These are phyloP conservation scores for Sclerospora graminicola DNA, from an alignment of 352 stramenopile species.

Conservation along the genomic window DNA sequence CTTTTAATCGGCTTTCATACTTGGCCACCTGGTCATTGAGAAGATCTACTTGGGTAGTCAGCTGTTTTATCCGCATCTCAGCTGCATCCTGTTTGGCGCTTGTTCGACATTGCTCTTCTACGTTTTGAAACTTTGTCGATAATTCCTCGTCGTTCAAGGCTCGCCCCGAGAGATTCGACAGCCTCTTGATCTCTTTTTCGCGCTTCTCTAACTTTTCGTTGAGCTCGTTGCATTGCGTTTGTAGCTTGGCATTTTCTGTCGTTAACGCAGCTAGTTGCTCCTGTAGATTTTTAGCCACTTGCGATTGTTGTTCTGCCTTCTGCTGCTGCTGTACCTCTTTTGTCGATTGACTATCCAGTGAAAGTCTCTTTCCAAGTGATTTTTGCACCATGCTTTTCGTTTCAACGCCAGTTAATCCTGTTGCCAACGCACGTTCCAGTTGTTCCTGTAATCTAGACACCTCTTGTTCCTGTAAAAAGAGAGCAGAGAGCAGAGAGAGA, in stretches of 20 bases:
- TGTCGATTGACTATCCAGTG: constrained; percentile 15
- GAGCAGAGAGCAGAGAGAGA: not conserved
- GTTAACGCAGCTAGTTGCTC: constrained; percentile 34
- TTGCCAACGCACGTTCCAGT: constrained; percentile 40
- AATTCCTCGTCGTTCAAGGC: constrained; percentile 15
- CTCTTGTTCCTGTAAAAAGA: constrained; percentile 36
- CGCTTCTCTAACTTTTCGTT: constrained; percentile 44
- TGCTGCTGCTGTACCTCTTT: constrained; percentile 9
- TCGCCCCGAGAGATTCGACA: constrained; percentile 39
- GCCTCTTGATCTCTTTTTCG: constrained; percentile 57
- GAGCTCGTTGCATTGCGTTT: constrained; percentile 28
- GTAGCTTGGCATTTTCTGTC: constrained; percentile 34
- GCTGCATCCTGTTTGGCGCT: constrained; percentile 30
- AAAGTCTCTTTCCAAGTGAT: constrained; percentile 10
- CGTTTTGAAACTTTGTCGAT: constrained; percentile 18
- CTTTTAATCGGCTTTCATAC: constrained; percentile 64
- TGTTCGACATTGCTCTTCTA: constrained; percentile 26
- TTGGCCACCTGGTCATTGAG: constrained; percentile 75
- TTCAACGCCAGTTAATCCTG: constrained; percentile 24
- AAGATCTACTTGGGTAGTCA: constrained; percentile 58
- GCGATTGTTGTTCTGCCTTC: constrained; percentile 11
- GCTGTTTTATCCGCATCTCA: constrained; percentile 57
- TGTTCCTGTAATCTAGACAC: constrained; percentile 55
- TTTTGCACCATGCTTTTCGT: constrained; percentile 14
- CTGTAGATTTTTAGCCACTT: constrained; percentile 35